These are phyloP conservation scores for Albatrellus ellisii DNA, from an alignment of 768 basidiomycete species.

Conservation along the genomic window DNA sequence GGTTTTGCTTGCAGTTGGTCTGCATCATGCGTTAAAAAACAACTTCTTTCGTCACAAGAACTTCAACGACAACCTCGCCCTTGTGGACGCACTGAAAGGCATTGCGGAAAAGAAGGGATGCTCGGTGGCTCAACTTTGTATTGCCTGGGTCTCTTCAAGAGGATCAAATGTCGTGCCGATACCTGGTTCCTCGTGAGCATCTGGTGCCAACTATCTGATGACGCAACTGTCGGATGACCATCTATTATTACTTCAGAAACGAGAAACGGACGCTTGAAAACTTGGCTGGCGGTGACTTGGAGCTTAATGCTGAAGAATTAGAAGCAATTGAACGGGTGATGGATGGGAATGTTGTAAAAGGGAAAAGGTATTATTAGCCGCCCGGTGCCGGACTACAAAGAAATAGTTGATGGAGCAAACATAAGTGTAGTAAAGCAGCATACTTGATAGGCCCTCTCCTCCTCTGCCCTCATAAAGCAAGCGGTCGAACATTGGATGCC, in stretches of 20 bases:
- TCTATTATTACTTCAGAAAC: constrained; percentile 15
- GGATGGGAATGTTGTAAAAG: constrained; percentile 24
- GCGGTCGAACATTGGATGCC: no score
- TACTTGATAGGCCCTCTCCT: no score
- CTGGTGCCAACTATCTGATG: background rate
- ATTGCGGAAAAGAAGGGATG: constrained; percentile 28
- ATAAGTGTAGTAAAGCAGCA: no score
- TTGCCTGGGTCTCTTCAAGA: constrained; percentile 24
- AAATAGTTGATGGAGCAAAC: no score
- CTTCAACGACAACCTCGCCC: constrained; percentile 26
- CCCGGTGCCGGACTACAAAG: no score
- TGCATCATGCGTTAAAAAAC: no score
- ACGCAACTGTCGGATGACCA: background rate
- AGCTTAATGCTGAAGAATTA: constrained; percentile 20
- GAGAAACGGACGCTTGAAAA: constrained; percentile 30
- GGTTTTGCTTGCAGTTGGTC: no score
- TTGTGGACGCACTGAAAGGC: constrained; percentile 26
- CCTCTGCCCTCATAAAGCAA: no score
- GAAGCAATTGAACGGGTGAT: constrained; percentile 26
- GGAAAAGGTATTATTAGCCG: constrained; percentile 29
- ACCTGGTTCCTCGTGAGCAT: constrained; percentile 27
- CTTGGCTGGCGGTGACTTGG: constrained; percentile 24
- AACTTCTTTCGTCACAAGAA: no score
- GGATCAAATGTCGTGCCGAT: constrained; percentile 29
- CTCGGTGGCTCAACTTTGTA: constrained; percentile 23